Percentiles rank a stretch among this genome's conserved stretches.
These are phyloP conservation scores for Dryas octopetala DNA, from an alignment of 306 rosid genomes.

Conservation along the genomic window DNA sequence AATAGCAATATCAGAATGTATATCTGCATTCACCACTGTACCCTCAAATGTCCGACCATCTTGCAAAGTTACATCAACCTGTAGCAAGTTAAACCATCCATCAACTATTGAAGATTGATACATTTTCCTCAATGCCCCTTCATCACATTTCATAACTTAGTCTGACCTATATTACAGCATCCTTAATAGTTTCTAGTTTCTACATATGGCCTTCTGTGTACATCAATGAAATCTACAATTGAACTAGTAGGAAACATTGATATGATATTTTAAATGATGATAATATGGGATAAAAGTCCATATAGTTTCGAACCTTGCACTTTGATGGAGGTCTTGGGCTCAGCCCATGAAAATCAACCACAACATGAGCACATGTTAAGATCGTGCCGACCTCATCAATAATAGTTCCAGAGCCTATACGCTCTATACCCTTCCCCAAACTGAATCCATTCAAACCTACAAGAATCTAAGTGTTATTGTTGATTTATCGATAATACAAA, in stretches of 20 bases:
- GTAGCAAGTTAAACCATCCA: slow-evolving; percentile 6
- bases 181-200: neutral
- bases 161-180: neutral
- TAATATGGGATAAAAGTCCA: neutral
- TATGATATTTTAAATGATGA: neutral
- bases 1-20: slow-evolving; percentile 83
- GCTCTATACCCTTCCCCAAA: slow-evolving; percentile 52
- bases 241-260: neutral
- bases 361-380: slow-evolving; percentile 88
- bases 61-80: slow-evolving; percentile 88
- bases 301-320: slow-evolving; percentile 65
- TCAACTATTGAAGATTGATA: neutral
- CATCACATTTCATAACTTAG: neutral
- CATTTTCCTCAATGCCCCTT: neutral
- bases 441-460: no score
- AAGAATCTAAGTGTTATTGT: no score
- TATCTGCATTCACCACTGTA: slow-evolving; percentile 70
- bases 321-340: slow-evolving; percentile 40
- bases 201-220: neutral
- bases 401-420: slow-evolving; percentile 92
- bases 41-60: slow-evolving; percentile 92
- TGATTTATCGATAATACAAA: neutral
- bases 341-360: slow-evolving; percentile 56
- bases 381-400: slow-evolving; percentile 79
- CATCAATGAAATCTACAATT: neutral